Conservation (phyloP, 1,139 yeast species). For the Geotrichum aggregatum region DNA sequence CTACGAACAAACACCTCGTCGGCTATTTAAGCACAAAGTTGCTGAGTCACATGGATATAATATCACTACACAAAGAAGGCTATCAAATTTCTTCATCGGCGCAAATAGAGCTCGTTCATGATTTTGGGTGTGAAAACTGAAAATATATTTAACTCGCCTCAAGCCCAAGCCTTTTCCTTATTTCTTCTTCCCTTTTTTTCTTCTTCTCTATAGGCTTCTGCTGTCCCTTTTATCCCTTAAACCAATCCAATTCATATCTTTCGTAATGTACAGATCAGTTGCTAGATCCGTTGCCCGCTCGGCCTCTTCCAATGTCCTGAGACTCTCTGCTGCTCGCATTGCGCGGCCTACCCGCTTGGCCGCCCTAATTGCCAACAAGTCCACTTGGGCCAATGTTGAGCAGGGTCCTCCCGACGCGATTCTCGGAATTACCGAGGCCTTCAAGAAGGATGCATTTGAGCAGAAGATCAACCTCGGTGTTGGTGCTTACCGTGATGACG, state of each 20-base stretch:
- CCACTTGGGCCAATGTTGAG: conserved; percentile 42
- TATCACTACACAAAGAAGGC: not conserved
- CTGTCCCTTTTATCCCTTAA: not conserved
- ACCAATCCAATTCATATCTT: not conserved
- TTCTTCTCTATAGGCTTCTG: not conserved
- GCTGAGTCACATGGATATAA: not conserved
- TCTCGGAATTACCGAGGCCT: conserved; percentile 61
- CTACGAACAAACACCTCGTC: not conserved
- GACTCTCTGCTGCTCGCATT: conserved; percentile 7
- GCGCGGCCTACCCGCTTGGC: conserved; percentile 11
- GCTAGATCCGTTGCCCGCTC: conserved; percentile 20
- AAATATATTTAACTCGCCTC: conserved; percentile 5
- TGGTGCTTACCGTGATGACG: conserved; percentile 92
- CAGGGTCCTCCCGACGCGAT: conserved; percentile 68
- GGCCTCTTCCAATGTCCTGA: conserved; percentile 12
- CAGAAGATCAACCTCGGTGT: conserved; percentile 87
- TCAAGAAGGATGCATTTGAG: conserved; percentile 41
- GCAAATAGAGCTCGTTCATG: not conserved
- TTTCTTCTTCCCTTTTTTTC: conserved; percentile 3
- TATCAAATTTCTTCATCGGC: not conserved
- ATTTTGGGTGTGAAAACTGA: not conserved
- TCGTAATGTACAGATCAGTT: conserved; percentile 20
- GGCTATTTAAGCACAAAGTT: not conserved
- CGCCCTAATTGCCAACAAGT: conserved; percentile 21
- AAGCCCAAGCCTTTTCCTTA: not conserved